A percentile compares a stretch with the other conserved stretches of the same genome.
phyloP scores from a whole-genome alignment of 805 yeast species.

The Isabelozyma heimii region DNA sequence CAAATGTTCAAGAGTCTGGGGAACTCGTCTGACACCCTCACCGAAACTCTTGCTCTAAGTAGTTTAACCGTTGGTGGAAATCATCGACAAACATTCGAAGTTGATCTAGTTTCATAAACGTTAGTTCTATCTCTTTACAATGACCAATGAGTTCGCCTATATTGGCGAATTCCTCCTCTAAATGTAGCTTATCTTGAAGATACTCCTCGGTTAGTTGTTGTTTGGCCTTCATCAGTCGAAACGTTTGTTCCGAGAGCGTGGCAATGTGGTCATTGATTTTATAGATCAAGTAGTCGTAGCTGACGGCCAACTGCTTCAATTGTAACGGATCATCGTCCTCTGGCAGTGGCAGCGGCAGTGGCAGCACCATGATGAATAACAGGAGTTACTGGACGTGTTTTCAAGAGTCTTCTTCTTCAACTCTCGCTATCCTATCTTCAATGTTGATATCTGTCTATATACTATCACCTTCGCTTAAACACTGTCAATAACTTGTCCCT shows the following conservation, averaged over 20 bases:
- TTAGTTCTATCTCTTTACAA: conserved; percentile 51
- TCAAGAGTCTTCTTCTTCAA: not conserved
- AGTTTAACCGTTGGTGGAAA: conserved; percentile 34
- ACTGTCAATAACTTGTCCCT: no score
- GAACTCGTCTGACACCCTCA: not conserved
- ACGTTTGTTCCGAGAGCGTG: conserved; percentile 42
- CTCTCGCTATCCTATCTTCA: not conserved
- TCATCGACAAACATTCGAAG: conserved; percentile 40
- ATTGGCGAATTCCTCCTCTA: conserved; percentile 40
- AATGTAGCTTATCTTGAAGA: conserved; percentile 16
- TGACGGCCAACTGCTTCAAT: conserved; percentile 55
- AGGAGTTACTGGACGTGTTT: not conserved
- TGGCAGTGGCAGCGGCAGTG: not conserved
- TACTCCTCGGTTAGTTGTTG: conserved; percentile 24
- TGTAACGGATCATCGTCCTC: conserved; percentile 57
- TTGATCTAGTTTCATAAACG: conserved; percentile 53
- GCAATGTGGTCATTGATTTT: conserved; percentile 58
- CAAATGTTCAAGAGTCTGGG: no score
- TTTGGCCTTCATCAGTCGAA: conserved; percentile 27
- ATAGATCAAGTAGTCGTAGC: conserved; percentile 63
- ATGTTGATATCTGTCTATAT: no score
- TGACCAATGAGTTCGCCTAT: conserved; percentile 38
- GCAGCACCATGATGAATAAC: not conserved
- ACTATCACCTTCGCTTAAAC: no score
- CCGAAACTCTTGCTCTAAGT: conserved; percentile 26